Evolutionary conservation across 2,329 filamentous ascomycete species (phyloP), one percentile per base, ranked within the genome.

Genomic region (Zasmidium citrigriseum): DNA sequence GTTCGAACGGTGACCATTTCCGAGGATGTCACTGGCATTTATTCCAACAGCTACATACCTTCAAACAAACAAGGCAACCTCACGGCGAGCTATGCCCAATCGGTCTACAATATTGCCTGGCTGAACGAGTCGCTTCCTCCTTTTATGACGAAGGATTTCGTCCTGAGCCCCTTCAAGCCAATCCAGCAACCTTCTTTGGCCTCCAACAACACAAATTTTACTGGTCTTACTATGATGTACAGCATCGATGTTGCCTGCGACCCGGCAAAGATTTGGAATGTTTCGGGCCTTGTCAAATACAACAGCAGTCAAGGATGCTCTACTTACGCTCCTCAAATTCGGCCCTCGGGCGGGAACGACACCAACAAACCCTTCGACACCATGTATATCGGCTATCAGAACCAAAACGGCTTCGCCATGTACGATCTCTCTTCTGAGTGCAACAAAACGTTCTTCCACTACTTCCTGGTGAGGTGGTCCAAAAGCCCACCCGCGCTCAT

Each of bases 61-160:
- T 16, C 75, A 0, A 49, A 34, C 0, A 7, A 72, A 2, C 77
- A 80, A 44, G 45, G 55, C 0, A 48, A 62, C 1, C 53, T 83
- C 0, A 73, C 75, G 1, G 64, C 71, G 0, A 65, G 73, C 0
- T 75, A 82, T 11, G 62, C 80, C 0, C 78, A 82, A 9, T 76
- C 73, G 0, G 77, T 77, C 0, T 83, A 82, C 54, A 78, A 76
- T 0, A 75, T 82, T 0, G 71, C 72, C 0, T 81, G 79, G 76
- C 69, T 84, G 0, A 75, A 76, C 0, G 81, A 84, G 16, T 67
- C 68, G 0, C 64, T 77, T 0, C 81, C 81, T 0, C 29, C 69
- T 0, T 86, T 78, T 53, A 83, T 78, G 27, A 76, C 77, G 0
- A 24, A 69, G 0, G 67, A 81, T 0, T 82, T 76, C 22, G 75